Conservation (phyloP, 1,139 yeast genomes). For the Hanseniaspora sp. region DNA sequence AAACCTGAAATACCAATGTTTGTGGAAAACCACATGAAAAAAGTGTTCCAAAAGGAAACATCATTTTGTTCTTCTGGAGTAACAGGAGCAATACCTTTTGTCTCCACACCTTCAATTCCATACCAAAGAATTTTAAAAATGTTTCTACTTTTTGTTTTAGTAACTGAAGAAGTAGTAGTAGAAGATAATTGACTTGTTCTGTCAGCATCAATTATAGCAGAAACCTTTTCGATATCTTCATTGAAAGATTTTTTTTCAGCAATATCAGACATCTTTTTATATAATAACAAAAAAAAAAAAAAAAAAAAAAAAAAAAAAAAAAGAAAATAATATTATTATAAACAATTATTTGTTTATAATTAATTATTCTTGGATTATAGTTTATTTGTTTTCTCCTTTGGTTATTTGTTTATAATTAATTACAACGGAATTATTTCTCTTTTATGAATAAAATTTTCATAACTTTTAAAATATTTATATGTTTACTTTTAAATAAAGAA, state of each 20-base stretch:
- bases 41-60: slow-evolving; percentile 49
- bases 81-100: slow-evolving; percentile 39
- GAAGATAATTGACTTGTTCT: neutral
- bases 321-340: no score
- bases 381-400: no score
- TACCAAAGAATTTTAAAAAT: slow-evolving; percentile 11
- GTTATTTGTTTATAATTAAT: no score
- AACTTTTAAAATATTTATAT: no score
- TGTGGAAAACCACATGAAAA: slow-evolving; percentile 77
- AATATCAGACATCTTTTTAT: slow-evolving; percentile 8
- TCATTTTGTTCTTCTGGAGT: slow-evolving; percentile 40
- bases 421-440: no score
- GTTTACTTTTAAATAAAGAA: no score
- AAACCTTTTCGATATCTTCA: slow-evolving; percentile 14
- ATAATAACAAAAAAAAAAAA: no score
- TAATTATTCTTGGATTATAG: no score
- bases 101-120: slow-evolving; percentile 30
- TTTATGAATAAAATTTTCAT: no score
- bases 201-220: slow-evolving; percentile 2
- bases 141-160: neutral
- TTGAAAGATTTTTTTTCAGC: slow-evolving; percentile 1
- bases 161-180: neutral
- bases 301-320: no score
- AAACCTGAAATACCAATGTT: slow-evolving; percentile 73
- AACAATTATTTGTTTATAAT: no score